A percentile compares a stretch with the other conserved stretches of the same genome.
Conservation (phyloP, 1,284 basidiomycete species). For the Tilletia horrida region DNA sequence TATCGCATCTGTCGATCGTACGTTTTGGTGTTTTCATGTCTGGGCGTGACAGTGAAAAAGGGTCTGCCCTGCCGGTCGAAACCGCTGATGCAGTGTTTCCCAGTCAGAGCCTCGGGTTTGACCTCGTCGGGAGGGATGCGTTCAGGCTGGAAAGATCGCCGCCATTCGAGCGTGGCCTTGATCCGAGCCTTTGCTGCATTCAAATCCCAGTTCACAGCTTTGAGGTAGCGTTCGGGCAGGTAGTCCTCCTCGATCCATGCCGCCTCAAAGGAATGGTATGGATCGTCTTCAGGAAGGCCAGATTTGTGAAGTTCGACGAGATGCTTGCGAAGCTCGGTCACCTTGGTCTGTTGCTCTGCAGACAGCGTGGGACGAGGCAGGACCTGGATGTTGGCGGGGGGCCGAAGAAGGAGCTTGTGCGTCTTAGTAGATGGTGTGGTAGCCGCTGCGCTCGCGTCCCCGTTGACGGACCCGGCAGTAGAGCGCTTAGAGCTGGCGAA, state of each 20-base stretch:
- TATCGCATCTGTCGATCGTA: slow-evolving; percentile 44
- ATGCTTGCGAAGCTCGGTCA: slow-evolving; percentile 28
- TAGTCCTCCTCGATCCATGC: slow-evolving; percentile 37
- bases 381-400: neutral
- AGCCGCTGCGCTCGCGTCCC: neutral
- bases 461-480: neutral
- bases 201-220: slow-evolving; percentile 45
- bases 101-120: slow-evolving; percentile 42
- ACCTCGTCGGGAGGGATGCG: slow-evolving; percentile 46
- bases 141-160: slow-evolving; percentile 47
- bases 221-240: slow-evolving; percentile 43
- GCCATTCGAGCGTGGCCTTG: slow-evolving; percentile 46
- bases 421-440: neutral
- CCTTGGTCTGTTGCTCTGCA: slow-evolving; percentile 27
- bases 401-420: slow-evolving; percentile 1
- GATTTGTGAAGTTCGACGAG: slow-evolving; percentile 19
- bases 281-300: neutral
- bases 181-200: slow-evolving; percentile 37
- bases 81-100: slow-evolving; percentile 49
- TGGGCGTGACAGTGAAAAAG: slow-evolving; percentile 48
- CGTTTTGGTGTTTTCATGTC: slow-evolving; percentile 46
- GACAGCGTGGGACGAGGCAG: slow-evolving; percentile 23
- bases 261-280: slow-evolving; percentile 39
- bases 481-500: too few species aligned
- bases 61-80: slow-evolving; percentile 48